These are phyloP conservation scores for Eucalyptus sp. DNA, from an alignment of 345 rosid species.

Conservation along the genomic window DNA sequence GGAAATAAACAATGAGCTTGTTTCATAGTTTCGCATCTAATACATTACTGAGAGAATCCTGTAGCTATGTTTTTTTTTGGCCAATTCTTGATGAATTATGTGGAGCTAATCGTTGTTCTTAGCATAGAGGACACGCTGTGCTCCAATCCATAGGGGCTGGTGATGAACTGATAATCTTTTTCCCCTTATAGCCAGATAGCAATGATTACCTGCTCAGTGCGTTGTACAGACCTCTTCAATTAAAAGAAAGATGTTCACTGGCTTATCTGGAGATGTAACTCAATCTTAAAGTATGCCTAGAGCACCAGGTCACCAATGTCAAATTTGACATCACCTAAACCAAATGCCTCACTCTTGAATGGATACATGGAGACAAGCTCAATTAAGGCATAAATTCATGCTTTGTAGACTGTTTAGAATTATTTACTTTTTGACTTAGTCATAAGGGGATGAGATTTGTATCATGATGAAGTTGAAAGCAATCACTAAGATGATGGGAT, in stretches of 20 bases:
- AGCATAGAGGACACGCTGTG: background rate
- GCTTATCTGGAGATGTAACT: background rate
- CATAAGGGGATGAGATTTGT: background rate
- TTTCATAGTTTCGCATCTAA: background rate
- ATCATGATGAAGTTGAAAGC: background rate
- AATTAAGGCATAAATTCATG: background rate
- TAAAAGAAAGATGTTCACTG: background rate
- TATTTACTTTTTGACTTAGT: background rate
- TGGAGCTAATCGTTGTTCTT: background rate
- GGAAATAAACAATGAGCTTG: background rate
- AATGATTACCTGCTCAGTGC: background rate
- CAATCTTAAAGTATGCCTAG: background rate
- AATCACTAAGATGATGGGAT: background rate
- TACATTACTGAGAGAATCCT: background rate
- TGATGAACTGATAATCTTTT: background rate
- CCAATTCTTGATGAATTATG: background rate
- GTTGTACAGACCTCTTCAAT: background rate
- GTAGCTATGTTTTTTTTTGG: background rate
- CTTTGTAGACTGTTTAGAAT: background rate
- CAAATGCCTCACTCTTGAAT: background rate
- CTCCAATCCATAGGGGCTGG: background rate
- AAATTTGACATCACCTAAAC: background rate
- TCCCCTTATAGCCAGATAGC: background rate
- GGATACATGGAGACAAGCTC: background rate
- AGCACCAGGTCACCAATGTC: background rate